These are phyloP conservation scores for Endoconidiophora laricicola DNA, from an alignment of 2,329 filamentous ascomycete genomes.

Conservation along the genomic window DNA sequence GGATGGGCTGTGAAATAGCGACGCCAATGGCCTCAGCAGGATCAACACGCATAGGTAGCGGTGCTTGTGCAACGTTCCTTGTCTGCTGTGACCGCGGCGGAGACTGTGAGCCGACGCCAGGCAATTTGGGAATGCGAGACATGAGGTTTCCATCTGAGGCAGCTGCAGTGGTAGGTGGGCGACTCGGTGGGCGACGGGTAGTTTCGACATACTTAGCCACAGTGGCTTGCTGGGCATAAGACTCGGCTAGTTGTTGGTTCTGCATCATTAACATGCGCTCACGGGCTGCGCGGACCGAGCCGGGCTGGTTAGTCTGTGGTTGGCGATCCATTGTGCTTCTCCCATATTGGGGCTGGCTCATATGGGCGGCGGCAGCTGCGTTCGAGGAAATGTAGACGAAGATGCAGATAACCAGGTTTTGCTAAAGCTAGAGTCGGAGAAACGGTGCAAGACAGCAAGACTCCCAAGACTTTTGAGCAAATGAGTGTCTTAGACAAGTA, in stretches of 20 bases:
- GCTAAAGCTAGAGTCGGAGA: neutral
- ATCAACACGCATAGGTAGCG: conserved; percentile 16
- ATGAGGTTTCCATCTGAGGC: conserved; percentile 6
- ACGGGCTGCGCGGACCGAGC: conserved; percentile 5
- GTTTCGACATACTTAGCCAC: conserved; percentile 2
- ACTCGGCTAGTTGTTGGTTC: neutral
- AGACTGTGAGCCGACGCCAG: conserved; percentile 13
- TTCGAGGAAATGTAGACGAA: neutral
- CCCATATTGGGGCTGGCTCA: conserved; percentile 12
- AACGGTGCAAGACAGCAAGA: neutral
- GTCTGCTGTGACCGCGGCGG: neutral
- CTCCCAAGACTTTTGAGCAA: neutral
- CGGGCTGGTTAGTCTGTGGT: conserved; percentile 7
- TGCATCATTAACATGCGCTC: conserved; percentile 2
- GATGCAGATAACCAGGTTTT: too few relatives aligned
- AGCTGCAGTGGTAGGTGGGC: conserved; percentile 6
- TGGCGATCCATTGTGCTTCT: conserved; percentile 10
- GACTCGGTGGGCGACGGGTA: neutral
- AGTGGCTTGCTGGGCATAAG: neutral
- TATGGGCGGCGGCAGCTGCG: conserved; percentile 2
- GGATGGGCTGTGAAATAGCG: conserved; percentile 36
- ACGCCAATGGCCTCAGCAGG: conserved; percentile 17
- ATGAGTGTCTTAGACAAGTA: conserved; percentile 3
- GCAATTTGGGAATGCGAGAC: conserved; percentile 9
- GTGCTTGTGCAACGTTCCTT: conserved; percentile 1